These are phyloP conservation scores for Penicillium polonicum DNA, from an alignment of 2,329 filamentous ascomycete species.

Conservation along the genomic window DNA sequence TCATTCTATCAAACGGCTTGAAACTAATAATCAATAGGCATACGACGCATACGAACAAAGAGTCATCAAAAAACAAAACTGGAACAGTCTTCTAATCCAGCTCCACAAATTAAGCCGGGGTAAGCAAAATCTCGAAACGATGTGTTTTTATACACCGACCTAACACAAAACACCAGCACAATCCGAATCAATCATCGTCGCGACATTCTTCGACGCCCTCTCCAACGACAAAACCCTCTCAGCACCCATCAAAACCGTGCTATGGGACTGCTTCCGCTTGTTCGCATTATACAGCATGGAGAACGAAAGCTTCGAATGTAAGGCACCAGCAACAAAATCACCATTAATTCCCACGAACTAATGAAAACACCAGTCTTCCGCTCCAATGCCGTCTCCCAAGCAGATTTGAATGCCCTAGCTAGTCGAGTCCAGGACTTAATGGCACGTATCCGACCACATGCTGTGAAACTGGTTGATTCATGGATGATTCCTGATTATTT, in stretches of 20 bases:
- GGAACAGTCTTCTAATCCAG: no score
- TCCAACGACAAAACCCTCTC: no score
- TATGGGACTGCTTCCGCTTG: constrained; percentile 48
- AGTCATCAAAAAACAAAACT: no score
- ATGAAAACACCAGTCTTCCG: not conserved
- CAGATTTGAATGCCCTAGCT: constrained; percentile 43
- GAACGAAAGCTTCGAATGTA: constrained; percentile 28
- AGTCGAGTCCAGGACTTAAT: constrained; percentile 48
- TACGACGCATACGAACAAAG: no score
- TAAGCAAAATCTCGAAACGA: no score
- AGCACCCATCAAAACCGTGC: constrained; percentile 23
- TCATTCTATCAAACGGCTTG: no score
- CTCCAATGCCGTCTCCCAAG: constrained; percentile 41
- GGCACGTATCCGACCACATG: constrained; percentile 50
- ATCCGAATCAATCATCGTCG: no score
- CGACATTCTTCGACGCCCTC: no score
- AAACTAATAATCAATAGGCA: no score
- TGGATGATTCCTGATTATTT: constrained; percentile 56
- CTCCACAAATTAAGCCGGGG: no score
- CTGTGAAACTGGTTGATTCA: constrained; percentile 52
- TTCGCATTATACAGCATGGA: constrained; percentile 52
- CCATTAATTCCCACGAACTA: not conserved
- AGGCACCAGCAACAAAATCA: not conserved
- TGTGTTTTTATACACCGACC: no score
- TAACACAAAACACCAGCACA: no score